Conservation (phyloP, 805 yeast species). For the Lipomyces yamadae region DNA sequence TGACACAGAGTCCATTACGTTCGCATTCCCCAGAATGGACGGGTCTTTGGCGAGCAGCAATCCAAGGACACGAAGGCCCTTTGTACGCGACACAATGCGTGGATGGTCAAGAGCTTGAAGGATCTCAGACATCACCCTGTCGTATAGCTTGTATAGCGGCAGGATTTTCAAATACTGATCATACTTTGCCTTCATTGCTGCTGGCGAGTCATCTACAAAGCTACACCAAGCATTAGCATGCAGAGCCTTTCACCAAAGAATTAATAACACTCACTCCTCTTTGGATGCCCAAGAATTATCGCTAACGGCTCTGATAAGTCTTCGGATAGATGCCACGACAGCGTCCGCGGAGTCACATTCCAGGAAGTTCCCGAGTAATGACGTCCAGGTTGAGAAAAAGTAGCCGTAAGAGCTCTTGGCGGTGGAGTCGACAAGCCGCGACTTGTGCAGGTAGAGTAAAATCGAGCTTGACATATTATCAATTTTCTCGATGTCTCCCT, state of each 20-base stretch:
- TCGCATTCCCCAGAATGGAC: conserved; percentile 54
- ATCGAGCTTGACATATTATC: conserved; percentile 8
- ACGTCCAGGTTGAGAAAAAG: conserved; percentile 24
- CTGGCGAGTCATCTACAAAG: conserved; percentile 23
- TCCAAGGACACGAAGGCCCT: conserved; percentile 69
- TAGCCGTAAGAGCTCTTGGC: conserved; percentile 26
- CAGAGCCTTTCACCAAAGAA: not conserved
- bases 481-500: conserved; percentile 15
- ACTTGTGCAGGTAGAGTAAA: conserved; percentile 34
- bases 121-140: conserved; percentile 57
- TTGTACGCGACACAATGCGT: conserved; percentile 59
- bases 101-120: conserved; percentile 55
- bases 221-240: conserved; percentile 9
- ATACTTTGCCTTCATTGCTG: conserved; percentile 41
- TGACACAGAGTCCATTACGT: conserved; percentile 59
- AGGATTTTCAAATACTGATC: conserved; percentile 28
- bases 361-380: conserved; percentile 8
- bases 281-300: conserved; percentile 30
- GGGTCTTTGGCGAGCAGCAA: conserved; percentile 60
- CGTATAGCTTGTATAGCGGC: conserved; percentile 49
- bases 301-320: conserved; percentile 14
- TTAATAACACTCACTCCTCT: conserved; percentile 17
- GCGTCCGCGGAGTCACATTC: conserved; percentile 15
- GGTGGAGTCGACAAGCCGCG: conserved; percentile 22
- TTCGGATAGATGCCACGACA: not conserved